phyloP scores from a whole-genome alignment of 2,329 filamentous ascomycete genomes.

The Emergomyces africanus region DNA sequence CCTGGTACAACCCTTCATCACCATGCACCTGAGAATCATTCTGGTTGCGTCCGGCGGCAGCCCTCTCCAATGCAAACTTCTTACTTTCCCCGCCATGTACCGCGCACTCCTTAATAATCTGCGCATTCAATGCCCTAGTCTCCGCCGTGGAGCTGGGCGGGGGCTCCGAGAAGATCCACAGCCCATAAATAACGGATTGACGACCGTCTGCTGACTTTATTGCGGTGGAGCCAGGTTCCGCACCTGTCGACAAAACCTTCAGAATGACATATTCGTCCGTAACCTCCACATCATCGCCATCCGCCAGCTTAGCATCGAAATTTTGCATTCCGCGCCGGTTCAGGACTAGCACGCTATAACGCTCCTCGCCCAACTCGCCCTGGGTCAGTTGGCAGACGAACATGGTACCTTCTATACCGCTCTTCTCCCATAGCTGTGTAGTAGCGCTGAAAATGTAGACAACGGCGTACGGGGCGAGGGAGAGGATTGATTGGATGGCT shows the following conservation, averaged over 20 bases:
- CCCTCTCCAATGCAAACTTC: constrained; percentile 29
- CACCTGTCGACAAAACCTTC: constrained; percentile 30
- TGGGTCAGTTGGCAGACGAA: constrained; percentile 62
- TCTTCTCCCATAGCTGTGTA: constrained; percentile 67
- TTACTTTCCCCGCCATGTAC: constrained; percentile 38
- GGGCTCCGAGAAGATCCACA: constrained; percentile 53
- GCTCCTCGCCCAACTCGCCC: constrained; percentile 33
- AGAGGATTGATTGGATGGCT: constrained; percentile 57
- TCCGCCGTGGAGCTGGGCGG: constrained; percentile 42
- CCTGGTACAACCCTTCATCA: constrained; percentile 18
- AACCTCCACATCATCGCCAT: constrained; percentile 50
- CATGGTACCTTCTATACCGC: constrained; percentile 70
- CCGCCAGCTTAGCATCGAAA: constrained; percentile 50
- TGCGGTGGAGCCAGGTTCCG: constrained; percentile 9
- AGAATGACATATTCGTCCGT: constrained; percentile 50
- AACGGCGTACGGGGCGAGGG: constrained; percentile 73
- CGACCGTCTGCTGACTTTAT: constrained; percentile 10
- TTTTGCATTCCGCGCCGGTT: constrained; percentile 62
- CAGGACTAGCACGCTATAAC: constrained; percentile 52
- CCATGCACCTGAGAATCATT: constrained; percentile 21
- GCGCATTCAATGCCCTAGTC: constrained; percentile 38
- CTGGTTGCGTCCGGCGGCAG: constrained; percentile 20
- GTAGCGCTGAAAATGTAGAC: constrained; percentile 65
- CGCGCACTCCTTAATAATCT: constrained; percentile 44
- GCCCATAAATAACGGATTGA: constrained; percentile 37